These are phyloP conservation scores for Thelonectria blattea DNA, from an alignment of 2,329 filamentous ascomycete species.

Conservation along the genomic window DNA sequence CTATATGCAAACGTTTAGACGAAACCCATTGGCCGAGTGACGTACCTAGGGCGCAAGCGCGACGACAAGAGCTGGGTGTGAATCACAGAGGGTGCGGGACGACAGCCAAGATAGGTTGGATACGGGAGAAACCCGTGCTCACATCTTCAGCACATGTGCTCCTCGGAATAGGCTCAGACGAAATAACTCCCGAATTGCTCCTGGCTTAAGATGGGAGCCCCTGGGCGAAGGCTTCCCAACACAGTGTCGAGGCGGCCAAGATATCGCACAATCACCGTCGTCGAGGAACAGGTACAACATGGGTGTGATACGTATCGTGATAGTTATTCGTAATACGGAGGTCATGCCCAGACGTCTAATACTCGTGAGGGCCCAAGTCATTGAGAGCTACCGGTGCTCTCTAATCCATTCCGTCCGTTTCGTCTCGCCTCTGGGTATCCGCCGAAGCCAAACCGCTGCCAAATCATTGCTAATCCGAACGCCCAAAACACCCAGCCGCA, in stretches of 20 bases:
- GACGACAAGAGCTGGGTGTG: not conserved
- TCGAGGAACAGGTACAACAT: not conserved
- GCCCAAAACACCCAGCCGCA: conserved; percentile 1
- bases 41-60: not conserved
- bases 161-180: not conserved
- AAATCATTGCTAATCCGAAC: conserved; percentile 16
- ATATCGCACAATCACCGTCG: too few species aligned
- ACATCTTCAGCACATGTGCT: not conserved
- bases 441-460: not conserved
- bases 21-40: not conserved
- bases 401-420: not conserved
- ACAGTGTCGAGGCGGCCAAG: too few species aligned
- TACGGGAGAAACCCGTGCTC: not conserved
- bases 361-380: not conserved
- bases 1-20: not conserved
- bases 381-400: not conserved
- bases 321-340: not conserved
- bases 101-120: not conserved
- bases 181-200: not conserved
- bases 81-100: not conserved
- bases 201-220: too few species aligned
- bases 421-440: conserved; percentile 29
- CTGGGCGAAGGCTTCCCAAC: too few species aligned
- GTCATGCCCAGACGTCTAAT: not conserved
- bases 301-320: not conserved